Conservation (phyloP, 176 grass and related monocot species). For the Aegilops sharonensis region DNA sequence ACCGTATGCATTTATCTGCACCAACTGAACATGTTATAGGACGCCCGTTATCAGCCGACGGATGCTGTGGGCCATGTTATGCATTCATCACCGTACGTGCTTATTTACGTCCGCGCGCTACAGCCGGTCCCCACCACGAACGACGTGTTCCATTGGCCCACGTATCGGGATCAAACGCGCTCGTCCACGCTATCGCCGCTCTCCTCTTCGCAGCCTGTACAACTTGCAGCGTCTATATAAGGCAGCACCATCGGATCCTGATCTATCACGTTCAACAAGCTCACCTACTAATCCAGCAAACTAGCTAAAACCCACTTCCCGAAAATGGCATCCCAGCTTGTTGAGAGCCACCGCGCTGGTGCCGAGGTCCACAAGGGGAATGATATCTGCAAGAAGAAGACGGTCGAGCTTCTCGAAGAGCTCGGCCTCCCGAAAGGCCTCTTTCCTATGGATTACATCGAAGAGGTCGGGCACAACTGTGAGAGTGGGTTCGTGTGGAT, state of each 20-base stretch:
- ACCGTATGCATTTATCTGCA: no score
- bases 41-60: no score
- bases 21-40: no score
- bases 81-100: no score
- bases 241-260: not conserved
- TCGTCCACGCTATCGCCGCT: no score
- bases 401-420: not conserved
- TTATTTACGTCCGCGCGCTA: no score
- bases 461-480: slow-evolving; percentile 17
- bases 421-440: slow-evolving; percentile 22
- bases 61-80: no score
- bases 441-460: not conserved
- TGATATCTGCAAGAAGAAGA: not conserved
- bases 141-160: no score
- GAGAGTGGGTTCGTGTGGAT: slow-evolving; percentile 5
- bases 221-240: not conserved
- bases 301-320: no score
- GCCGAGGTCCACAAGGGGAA: not conserved
- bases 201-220: no score
- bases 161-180: no score
- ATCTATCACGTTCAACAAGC: not conserved
- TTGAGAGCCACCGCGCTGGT: not conserved
- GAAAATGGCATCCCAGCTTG: not conserved
- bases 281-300: not conserved
- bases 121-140: no score